Percentiles rank a stretch among this genome's conserved stretches.
These are phyloP conservation scores for Raphanus hybrid DNA, from an alignment of 441 rosid genomes.

Conservation along the genomic window DNA sequence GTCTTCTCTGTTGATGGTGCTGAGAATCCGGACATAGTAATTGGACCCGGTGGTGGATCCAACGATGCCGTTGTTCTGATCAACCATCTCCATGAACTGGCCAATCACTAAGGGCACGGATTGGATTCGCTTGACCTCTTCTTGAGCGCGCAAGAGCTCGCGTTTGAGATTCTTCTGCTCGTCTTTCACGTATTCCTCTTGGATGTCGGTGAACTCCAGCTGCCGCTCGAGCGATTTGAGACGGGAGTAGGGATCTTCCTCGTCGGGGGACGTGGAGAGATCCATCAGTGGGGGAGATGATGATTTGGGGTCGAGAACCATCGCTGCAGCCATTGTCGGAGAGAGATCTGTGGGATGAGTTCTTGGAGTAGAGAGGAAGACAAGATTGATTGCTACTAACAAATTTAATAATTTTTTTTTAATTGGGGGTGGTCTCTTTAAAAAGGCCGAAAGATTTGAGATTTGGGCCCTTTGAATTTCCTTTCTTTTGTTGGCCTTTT, in stretches of 20 bases:
- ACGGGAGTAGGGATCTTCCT: constrained; percentile 86
- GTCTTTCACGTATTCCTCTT: constrained; percentile 96
- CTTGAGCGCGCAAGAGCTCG: constrained; percentile 92
- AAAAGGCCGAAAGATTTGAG: not conserved
- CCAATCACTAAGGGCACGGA: constrained; percentile 97
- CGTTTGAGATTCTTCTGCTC: constrained; percentile 96
- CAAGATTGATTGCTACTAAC: constrained; percentile 22
- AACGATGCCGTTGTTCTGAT: constrained; percentile 95
- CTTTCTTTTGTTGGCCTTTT: not conserved
- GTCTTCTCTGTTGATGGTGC: constrained; percentile 89
- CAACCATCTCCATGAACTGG: constrained; percentile 99
- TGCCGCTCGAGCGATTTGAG: constrained; percentile 81
- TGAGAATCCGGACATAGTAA: constrained; percentile 88
- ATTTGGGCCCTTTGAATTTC: constrained; percentile 15
- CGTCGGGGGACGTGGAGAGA: constrained; percentile 51
- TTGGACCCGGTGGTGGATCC: constrained; percentile 98
- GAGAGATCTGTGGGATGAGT: constrained; percentile 13
- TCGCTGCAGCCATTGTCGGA: constrained; percentile 53
- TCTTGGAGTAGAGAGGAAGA: constrained; percentile 37
- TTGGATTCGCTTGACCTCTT: constrained; percentile 97
- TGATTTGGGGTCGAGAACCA: constrained; percentile 61
- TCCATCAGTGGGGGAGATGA: constrained; percentile 26
- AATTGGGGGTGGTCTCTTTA: not conserved
- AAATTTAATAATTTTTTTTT: not conserved
- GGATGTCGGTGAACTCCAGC: constrained; percentile 89